A percentile compares a stretch with the other conserved stretches of the same genome.
Evolutionary conservation across 2,329 filamentous ascomycete species (phyloP).

Genomic region (Endothia cerciana): DNA sequence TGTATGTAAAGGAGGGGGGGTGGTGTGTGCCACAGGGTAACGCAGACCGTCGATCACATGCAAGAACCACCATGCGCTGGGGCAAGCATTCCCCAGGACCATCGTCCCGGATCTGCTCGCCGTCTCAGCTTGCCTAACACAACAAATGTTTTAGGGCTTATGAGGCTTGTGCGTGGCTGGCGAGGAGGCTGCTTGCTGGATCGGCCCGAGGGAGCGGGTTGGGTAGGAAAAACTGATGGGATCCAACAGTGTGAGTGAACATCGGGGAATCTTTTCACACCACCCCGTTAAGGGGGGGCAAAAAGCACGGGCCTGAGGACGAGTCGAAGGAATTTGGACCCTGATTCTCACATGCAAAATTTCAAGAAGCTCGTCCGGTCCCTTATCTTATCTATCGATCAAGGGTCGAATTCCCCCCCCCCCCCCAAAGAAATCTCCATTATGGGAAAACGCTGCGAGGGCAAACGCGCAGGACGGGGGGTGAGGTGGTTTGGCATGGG

Average conservation of each 20-base stretch:
- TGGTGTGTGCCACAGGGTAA: background rate
- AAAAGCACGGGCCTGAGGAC: background rate
- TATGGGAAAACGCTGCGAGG: background rate
- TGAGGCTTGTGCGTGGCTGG: no score
- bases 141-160: background rate
- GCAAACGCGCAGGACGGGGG: no score
- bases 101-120: background rate
- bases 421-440: no score
- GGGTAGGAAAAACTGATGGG: background rate
- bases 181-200: no score
- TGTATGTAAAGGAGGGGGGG: background rate
- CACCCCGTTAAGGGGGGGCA: no score
- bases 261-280: no score
- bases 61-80: background rate
- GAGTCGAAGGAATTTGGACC: background rate
- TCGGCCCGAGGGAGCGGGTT: background rate
- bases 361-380: background rate
- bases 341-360: slow-evolving; percentile 14
- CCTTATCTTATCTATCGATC: slow-evolving; percentile 2
- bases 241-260: background rate
- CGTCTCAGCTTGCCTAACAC: background rate
- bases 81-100: no score
- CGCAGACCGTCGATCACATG: background rate
- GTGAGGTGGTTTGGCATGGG: background rate
- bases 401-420: background rate